Evolutionary conservation across 495 filamentous ascomycete genomes (phyloP).

Genomic region (Cenococcum geophilum): DNA sequence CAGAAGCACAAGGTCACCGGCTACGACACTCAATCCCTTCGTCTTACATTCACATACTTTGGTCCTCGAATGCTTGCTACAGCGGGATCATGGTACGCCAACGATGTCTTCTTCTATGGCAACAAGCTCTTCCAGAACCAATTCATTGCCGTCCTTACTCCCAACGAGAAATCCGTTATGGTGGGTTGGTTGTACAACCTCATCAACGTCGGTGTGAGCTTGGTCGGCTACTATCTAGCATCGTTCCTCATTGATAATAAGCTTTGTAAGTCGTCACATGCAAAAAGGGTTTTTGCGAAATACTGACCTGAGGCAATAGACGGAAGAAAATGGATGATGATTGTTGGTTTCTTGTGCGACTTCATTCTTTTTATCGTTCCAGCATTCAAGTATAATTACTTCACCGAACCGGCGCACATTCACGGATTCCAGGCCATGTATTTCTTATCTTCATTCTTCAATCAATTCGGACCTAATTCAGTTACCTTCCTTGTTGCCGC

Average conservation of each 20-base stretch:
- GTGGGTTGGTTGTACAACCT: conserved; percentile 84
- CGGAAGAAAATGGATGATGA: conserved; percentile 88
- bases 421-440: conserved; percentile 86
- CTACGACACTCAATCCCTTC: conserved; percentile 76
- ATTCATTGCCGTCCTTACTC: conserved; percentile 72
- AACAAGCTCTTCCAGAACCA: conserved; percentile 93
- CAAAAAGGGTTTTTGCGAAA: not conserved
- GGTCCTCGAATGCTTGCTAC: conserved; percentile 80
- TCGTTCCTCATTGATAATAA: conserved; percentile 84
- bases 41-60: conserved; percentile 68
- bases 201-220: conserved; percentile 74
- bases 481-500: conserved; percentile 89
- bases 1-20: conserved; percentile 79
- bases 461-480: conserved; percentile 89
- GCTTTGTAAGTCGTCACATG: conserved; percentile 44
- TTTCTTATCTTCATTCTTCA: conserved; percentile 90
- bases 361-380: conserved; percentile 85
- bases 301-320: conserved; percentile 33
- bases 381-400: conserved; percentile 77
- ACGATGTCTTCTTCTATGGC: conserved; percentile 95
- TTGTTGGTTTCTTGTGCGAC: conserved; percentile 76
- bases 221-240: conserved; percentile 76
- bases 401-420: conserved; percentile 57
- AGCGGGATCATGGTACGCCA: conserved; percentile 77
- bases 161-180: conserved; percentile 59